phyloP scores from a whole-genome alignment of 805 yeast genomes.

The Teunomyces funiuensis region DNA sequence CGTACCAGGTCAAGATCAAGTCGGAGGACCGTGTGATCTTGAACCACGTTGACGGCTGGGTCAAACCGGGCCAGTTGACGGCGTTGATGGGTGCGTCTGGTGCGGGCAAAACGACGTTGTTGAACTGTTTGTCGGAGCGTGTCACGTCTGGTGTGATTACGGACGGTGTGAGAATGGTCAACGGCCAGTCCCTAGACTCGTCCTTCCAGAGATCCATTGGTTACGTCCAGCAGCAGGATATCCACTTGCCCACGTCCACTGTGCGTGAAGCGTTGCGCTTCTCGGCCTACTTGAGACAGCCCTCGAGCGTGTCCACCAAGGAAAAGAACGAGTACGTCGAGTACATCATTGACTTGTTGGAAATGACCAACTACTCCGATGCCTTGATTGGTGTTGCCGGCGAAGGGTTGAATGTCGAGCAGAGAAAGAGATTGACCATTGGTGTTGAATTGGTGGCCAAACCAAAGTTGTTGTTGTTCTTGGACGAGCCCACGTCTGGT shows the following conservation, averaged over 20 bases:
- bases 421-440: conserved; percentile 39
- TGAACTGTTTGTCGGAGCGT: conserved; percentile 35
- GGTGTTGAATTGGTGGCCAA: conserved; percentile 43
- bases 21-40: conserved; percentile 41
- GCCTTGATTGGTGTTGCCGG: conserved; percentile 34
- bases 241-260: conserved; percentile 28
- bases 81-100: conserved; percentile 62
- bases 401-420: conserved; percentile 39
- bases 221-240: conserved; percentile 32
- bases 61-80: conserved; percentile 76
- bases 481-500: conserved; percentile 45
- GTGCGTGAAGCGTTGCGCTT: conserved; percentile 26
- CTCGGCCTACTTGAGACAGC: conserved; percentile 25
- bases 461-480: conserved; percentile 35
- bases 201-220: conserved; percentile 32
- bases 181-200: conserved; percentile 20
- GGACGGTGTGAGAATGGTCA: conserved; percentile 35
- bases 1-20: conserved; percentile 37
- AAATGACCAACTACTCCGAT: conserved; percentile 25
- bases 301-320: conserved; percentile 13
- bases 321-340: conserved; percentile 25
- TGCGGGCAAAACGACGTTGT: conserved; percentile 44
- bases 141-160: conserved; percentile 22
- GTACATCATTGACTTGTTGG: conserved; percentile 21
- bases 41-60: conserved; percentile 74